Evolutionary conservation across 345 rosid genomes (phyloP), one percentile per base, ranked within the genome.

Genomic region (Gynandropsis gynandra): DNA sequence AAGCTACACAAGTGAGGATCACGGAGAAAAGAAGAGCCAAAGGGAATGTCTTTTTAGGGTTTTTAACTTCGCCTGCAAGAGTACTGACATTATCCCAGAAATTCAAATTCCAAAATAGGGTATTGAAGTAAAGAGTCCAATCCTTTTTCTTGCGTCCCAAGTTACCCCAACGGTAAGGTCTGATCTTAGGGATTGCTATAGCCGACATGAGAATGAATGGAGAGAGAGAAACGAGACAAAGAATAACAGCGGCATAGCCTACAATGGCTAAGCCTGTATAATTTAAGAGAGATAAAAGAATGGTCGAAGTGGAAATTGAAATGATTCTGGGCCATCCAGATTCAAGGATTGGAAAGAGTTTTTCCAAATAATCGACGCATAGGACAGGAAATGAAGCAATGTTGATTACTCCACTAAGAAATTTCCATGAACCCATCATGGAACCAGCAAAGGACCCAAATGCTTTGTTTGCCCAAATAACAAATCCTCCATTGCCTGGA

Each of bases 61-160:
- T 67, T 17, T 80, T 77, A 0, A 87, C 95, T 69, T 90, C 96
- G 0, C 95, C 95, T 1, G 95, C 92, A 27, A 86, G 49, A 58
- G 98, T 82, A 46, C 98, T 90, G 1, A 76, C 96, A 34, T 65
- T 87, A 54, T 90, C 98, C 96, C 95, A 90, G 13, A 83, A 90
- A 49, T 90, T 87, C 70, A 90, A 63, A 70, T 90, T 87, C 96
- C 98, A 87, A 17, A 90, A 87, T 16, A 87, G 83, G 17, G 98
- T 90, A 34, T 90, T 90, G 77, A 90, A 82, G 66, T 59, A 90
- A 32, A 82, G 69, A 39, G 59, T 80, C 98, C 98, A 90, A 34
- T 87, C 71, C 35, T 74, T 87, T 51, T 74, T 54, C 42, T 72
- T 82, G 18, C 65, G 69, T 16, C 95, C 92, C 31, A 80, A 61